Conservation (phyloP, 148 eudicot species). For the Diospyros kaki region DNA sequence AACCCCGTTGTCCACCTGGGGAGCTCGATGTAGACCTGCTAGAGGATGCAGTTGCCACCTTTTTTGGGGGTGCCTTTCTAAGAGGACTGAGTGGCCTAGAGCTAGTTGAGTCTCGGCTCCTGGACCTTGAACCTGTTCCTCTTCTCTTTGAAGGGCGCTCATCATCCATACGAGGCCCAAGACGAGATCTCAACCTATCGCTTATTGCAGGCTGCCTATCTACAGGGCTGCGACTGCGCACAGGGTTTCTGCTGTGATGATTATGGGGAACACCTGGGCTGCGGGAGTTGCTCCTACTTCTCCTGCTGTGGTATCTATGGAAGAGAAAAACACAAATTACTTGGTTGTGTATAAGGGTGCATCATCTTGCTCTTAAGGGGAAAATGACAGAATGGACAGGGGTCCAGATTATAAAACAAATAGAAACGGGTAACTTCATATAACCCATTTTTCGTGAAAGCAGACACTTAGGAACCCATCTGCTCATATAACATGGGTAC, state of each 20-base stretch:
- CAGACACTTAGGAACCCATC: neutral
- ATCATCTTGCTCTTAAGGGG: neutral
- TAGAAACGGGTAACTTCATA: neutral
- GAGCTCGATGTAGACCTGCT: conserved; percentile 62
- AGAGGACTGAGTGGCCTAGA: conserved; percentile 52
- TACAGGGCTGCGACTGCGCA: conserved; percentile 58
- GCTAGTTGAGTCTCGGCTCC: conserved; percentile 37
- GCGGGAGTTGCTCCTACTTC: conserved; percentile 58
- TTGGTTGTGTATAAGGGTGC: neutral
- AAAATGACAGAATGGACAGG: neutral
- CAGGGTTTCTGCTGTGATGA: conserved; percentile 54
- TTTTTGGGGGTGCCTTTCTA: conserved; percentile 23
- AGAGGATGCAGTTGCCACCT: conserved; percentile 39
- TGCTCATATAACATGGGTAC: no score
- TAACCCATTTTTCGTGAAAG: neutral
- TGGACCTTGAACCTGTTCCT: conserved; percentile 50
- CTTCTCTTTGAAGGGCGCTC: conserved; percentile 33
- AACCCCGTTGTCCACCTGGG: conserved; percentile 59
- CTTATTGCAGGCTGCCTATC: conserved; percentile 60
- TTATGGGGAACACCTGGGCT: conserved; percentile 48
- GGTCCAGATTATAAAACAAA: neutral
- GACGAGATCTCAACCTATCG: conserved; percentile 72
- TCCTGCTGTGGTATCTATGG: conserved; percentile 41
- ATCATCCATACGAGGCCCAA: conserved; percentile 52
- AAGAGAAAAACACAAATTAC: neutral